Base-by-base conservation (phyloP, 371 early-diverging fungal genomes). In the Entomophthora muscae region DNA sequence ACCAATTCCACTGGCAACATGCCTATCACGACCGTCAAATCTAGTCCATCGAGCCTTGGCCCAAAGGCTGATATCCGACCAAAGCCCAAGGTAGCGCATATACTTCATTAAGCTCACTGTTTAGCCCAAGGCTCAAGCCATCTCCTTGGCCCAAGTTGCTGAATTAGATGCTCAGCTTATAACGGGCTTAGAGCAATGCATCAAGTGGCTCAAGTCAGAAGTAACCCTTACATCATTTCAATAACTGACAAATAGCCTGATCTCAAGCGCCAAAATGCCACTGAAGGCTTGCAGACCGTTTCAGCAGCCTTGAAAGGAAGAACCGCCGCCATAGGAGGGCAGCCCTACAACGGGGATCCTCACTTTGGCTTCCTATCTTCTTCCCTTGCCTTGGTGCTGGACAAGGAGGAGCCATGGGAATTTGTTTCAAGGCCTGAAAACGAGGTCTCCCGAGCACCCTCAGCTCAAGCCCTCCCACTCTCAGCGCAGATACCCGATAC, bases 1-100 rank as follows among this genome's bases (percentile, higher is more conserved):
- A 57, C 58, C 21, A 26, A 57, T 26, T 57, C 58, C 3, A 31
- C 58, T 21, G 31, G 26, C 29, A 57, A 57, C 58, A 29, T 57
- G 32, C 12, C 12, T 17, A 21, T 26, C 7, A 28, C 17, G 17
- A 17, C 42, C 5, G 10, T 10, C 42, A 42, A 42, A 17, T 42
- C 42, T 10, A 10, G 10, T 42, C 17, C 42, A 42, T 42, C 42
- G 10, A 42, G 42, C 10, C 42, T 17, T 17, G 17, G 5, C 10
- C 42, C 42, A 42, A 42, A 42, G 17, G n/a, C n/a, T n/a, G n/a
- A n/a, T n/a, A n/a, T n/a, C n/a, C n/a, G n/a, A n/a, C n/a, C n/a
- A n/a, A n/a, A n/a, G n/a, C n/a, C n/a, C n/a, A n/a, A n/a, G n/a
- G n/a, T n/a, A n/a, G n/a, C n/a, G n/a, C n/a, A n/a, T n/a, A n/a